Evolutionary conservation across 2,329 filamentous ascomycete species (phyloP).

Genomic region (Colletotrichum euphorbiae): DNA sequence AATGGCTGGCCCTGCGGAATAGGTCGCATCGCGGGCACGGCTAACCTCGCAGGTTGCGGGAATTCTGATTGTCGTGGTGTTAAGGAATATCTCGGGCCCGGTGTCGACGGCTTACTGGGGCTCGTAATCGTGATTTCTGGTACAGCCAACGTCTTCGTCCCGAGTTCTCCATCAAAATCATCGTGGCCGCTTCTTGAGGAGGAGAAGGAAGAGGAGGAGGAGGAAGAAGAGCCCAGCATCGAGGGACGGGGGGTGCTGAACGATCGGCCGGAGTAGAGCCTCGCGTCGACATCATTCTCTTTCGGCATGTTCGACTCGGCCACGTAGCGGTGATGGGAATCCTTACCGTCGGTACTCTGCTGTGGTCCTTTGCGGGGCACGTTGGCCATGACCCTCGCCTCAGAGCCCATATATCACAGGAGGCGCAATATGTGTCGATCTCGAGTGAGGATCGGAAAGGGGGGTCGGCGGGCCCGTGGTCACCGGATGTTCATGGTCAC

Average conservation of each 20-base stretch:
- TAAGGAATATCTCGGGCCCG: conserved; percentile 21
- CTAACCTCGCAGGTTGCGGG: conserved; percentile 1
- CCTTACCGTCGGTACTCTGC: conserved; percentile 38
- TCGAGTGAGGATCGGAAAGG: not conserved
- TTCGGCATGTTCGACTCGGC: conserved; percentile 25
- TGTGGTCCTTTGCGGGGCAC: conserved; percentile 34
- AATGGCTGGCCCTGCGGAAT: conserved; percentile 12
- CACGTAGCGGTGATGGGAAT: conserved; percentile 41
- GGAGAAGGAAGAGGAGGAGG: not conserved
- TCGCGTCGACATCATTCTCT: conserved; percentile 9
- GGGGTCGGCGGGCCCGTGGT: conserved; percentile 4
- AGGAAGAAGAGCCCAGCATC: not conserved
- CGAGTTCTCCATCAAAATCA: not conserved
- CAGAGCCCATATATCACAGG: conserved; percentile 33
- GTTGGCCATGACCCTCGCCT: conserved; percentile 39
- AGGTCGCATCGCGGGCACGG: conserved; percentile 11
- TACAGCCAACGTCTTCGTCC: conserved; percentile 4
- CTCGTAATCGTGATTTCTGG: conserved; percentile 32
- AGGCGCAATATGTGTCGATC: not conserved
- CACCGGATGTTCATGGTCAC: conserved; percentile 27
- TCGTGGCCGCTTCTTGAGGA: not conserved
- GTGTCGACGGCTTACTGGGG: conserved; percentile 10
- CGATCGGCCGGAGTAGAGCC: conserved; percentile 36
- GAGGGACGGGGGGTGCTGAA: conserved; percentile 37
- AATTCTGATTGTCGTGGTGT: conserved; percentile 18